phyloP scores from a whole-genome alignment of 306 rosid species.

The Medicago lupulina region DNA sequence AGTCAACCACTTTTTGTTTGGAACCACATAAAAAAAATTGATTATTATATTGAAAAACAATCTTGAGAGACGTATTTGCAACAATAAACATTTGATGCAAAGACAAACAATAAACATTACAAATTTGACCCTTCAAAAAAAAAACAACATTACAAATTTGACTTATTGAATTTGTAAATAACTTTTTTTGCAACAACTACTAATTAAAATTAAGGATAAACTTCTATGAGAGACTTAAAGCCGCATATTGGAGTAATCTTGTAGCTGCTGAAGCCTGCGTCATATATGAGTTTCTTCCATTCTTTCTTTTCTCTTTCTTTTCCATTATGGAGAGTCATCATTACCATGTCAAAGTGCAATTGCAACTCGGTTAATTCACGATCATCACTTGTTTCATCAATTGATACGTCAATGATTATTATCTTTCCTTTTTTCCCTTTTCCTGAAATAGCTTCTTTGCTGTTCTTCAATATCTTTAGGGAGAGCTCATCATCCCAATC shows the following conservation, averaged over 20 bases:
- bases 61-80: no score
- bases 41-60: no score
- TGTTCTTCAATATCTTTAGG: conserved; percentile 51
- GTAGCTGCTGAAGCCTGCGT: conserved; percentile 58
- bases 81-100: no score
- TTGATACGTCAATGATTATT: conserved; percentile 58
- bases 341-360: conserved; percentile 51
- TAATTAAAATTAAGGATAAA: conserved; percentile 49
- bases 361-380: conserved; percentile 42
- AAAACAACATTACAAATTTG: no score
- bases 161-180: neutral
- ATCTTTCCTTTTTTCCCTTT: conserved; percentile 52
- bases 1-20: no score
- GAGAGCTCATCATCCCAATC: conserved; percentile 50
- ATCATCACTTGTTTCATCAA: conserved; percentile 43
- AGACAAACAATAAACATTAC: no score
- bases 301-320: conserved; percentile 51
- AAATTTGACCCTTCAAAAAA: no score
- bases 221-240: conserved; percentile 60
- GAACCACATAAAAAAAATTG: no score
- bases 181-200: neutral
- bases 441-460: conserved; percentile 53
- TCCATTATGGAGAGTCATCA: conserved; percentile 49
- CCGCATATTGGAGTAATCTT: conserved; percentile 49
- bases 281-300: conserved; percentile 55